phyloP scores from a whole-genome alignment of 2,329 filamentous ascomycete species.

The Aspergillus sclerotialis region DNA sequence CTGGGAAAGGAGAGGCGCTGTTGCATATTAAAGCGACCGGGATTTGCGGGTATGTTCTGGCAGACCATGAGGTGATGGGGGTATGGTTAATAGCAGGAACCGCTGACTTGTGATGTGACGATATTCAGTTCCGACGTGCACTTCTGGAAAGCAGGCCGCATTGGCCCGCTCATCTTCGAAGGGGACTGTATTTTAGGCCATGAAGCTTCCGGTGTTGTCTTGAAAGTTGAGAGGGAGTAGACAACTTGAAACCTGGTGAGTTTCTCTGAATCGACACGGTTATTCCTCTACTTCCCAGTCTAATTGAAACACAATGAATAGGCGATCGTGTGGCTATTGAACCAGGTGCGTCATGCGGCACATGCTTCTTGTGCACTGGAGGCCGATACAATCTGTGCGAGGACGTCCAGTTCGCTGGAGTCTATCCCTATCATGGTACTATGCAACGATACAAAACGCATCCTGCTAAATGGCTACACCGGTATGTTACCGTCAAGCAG shows the following conservation, averaged over 20 bases:
- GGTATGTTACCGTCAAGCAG: too few species aligned
- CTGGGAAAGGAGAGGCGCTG: constrained; percentile 77
- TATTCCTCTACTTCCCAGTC: constrained; percentile 60
- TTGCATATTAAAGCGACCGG: constrained; percentile 82
- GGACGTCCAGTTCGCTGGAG: constrained; percentile 72
- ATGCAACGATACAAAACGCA: constrained; percentile 85
- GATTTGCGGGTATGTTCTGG: constrained; percentile 72
- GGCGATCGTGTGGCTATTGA: constrained; percentile 87
- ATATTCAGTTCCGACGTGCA: constrained; percentile 70
- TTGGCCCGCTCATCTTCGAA: constrained; percentile 83
- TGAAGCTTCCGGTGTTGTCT: constrained; percentile 68
- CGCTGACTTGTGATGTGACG: neutral
- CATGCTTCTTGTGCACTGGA: constrained; percentile 81
- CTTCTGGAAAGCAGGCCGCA: constrained; percentile 89
- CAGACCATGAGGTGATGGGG: too few species aligned
- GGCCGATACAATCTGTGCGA: constrained; percentile 91
- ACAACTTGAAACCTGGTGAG: constrained; percentile 41
- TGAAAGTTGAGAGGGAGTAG: constrained; percentile 51
- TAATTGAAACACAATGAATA: too few species aligned
- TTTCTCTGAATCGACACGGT: constrained; percentile 57
- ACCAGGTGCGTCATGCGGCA: constrained; percentile 80
- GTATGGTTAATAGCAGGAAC: too few species aligned
- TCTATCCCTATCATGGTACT: constrained; percentile 73
- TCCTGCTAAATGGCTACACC: constrained; percentile 77
- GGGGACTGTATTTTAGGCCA: constrained; percentile 83